These are phyloP conservation scores for Teratosphaeria epicoccoides DNA, from an alignment of 2,329 filamentous ascomycete genomes.

Conservation along the genomic window DNA sequence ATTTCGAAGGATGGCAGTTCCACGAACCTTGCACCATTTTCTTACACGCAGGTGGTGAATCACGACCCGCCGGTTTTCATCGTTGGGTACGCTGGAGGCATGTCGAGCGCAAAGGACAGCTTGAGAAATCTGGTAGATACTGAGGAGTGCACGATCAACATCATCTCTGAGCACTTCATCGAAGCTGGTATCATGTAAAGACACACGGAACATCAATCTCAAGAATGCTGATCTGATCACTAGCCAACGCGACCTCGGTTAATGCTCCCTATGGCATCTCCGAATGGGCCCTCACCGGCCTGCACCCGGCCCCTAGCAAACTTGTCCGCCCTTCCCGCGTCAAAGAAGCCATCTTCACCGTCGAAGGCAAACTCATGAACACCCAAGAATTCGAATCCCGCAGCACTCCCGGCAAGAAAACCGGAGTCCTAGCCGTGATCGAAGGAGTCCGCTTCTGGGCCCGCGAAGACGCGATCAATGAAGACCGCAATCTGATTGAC, in stretches of 20 bases:
- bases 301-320: conserved; percentile 57
- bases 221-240: not conserved
- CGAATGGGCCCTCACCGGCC: conserved; percentile 70
- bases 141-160: conserved; percentile 68
- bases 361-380: conserved; percentile 70
- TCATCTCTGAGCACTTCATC: conserved; percentile 72
- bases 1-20: conserved; percentile 49
- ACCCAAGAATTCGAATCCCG: conserved; percentile 67
- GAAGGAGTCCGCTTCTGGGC: conserved; percentile 86
- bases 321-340: conserved; percentile 63
- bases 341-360: conserved; percentile 68
- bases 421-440: conserved; percentile 62
- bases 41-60: conserved; percentile 72
- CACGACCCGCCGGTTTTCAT: conserved; percentile 82
- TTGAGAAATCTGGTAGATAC: conserved; percentile 62
- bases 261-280: conserved; percentile 66
- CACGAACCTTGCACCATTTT: conserved; percentile 77
- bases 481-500: conserved; percentile 63
- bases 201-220: not conserved
- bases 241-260: conserved; percentile 69
- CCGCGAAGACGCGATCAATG: conserved; percentile 75
- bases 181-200: conserved; percentile 37
- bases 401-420: conserved; percentile 60
- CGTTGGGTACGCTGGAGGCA: conserved; percentile 48
- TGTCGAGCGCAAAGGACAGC: conserved; percentile 62